phyloP scores from a whole-genome alignment of 2,329 filamentous ascomycete genomes.

The Neonectria magnoliae region DNA sequence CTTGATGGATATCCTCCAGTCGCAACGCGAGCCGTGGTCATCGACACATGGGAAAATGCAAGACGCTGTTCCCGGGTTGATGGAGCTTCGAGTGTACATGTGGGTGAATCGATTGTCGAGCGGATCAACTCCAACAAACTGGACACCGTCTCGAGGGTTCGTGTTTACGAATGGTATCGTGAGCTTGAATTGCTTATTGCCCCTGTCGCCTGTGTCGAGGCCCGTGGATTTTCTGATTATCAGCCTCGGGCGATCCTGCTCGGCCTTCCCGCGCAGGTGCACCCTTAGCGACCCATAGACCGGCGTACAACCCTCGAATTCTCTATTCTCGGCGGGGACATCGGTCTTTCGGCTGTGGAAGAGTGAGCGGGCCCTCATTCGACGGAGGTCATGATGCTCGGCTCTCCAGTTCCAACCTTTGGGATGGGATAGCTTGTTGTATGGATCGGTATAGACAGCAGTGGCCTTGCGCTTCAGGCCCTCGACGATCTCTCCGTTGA shows the following conservation, averaged over 20 bases:
- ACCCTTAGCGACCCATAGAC: constrained; percentile 63
- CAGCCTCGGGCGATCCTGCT: constrained; percentile 52
- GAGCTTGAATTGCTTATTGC: constrained; percentile 59
- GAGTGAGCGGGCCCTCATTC: constrained; percentile 70
- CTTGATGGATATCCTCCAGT: constrained; percentile 89
- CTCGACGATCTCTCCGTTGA: constrained; percentile 48
- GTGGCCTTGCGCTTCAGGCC: constrained; percentile 53
- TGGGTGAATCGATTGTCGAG: constrained; percentile 88
- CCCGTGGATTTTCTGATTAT: constrained; percentile 57
- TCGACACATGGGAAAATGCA: constrained; percentile 95
- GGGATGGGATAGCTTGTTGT: constrained; percentile 71
- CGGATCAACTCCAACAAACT: constrained; percentile 87
- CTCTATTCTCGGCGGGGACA: constrained; percentile 64
- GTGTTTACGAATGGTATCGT: constrained; percentile 81
- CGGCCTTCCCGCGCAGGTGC: constrained; percentile 53
- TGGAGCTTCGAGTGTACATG: constrained; percentile 85
- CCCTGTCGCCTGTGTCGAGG: constrained; percentile 47
- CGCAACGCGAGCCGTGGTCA: constrained; percentile 80
- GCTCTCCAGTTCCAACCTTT: constrained; percentile 70
- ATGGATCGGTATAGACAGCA: constrained; percentile 69
- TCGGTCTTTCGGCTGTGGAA: constrained; percentile 62
- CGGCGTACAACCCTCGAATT: constrained; percentile 65
- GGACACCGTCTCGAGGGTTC: constrained; percentile 83
- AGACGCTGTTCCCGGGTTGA: constrained; percentile 80
- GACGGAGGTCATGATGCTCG: constrained; percentile 79